These are phyloP conservation scores for Ceratocystis huliohia DNA, from an alignment of 2,329 filamentous ascomycete genomes.

Conservation along the genomic window DNA sequence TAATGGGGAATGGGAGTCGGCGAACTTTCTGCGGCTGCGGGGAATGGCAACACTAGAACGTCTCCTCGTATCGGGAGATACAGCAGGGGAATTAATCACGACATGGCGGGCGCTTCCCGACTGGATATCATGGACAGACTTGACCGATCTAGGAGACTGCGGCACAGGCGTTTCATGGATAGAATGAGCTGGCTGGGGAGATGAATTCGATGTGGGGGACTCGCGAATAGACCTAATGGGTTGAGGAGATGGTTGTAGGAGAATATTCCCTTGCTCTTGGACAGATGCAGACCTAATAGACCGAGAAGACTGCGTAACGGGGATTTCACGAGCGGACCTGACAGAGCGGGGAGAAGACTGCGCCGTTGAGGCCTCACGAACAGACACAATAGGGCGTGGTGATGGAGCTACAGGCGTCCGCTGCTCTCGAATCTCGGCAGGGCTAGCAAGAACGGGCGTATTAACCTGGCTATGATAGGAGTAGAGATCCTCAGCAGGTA, in stretches of 20 bases:
- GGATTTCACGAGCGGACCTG: not conserved
- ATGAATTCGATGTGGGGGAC: not conserved
- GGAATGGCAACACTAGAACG: constrained; percentile 17
- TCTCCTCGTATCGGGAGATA: constrained; percentile 15
- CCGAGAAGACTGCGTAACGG: not conserved
- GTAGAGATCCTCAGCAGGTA: constrained; percentile 11
- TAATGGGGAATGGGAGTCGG: constrained; percentile 75
- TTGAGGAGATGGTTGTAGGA: not conserved
- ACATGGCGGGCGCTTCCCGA: constrained; percentile 14
- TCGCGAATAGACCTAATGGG: not conserved
- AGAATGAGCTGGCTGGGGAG: not conserved
- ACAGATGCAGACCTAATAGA: not conserved
- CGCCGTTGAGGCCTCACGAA: not conserved
- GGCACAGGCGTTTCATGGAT: not conserved
- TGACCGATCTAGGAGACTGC: constrained; percentile 4
- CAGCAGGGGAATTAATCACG: constrained; percentile 10
- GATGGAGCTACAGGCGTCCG: not conserved
- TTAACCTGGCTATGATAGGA: constrained; percentile 1
- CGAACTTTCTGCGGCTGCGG: constrained; percentile 36
- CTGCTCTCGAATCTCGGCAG: constrained; percentile 11
- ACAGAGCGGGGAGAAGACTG: constrained; percentile 1
- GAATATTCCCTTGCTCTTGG: not conserved
- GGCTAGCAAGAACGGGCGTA: constrained; percentile 16
- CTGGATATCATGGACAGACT: constrained; percentile 14
- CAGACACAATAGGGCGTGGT: not conserved